Percentiles rank a stretch among this genome's conserved stretches.
These are phyloP conservation scores for Polysphondylium violaceum DNA, from an alignment of 78 protist species.

Conservation along the genomic window DNA sequence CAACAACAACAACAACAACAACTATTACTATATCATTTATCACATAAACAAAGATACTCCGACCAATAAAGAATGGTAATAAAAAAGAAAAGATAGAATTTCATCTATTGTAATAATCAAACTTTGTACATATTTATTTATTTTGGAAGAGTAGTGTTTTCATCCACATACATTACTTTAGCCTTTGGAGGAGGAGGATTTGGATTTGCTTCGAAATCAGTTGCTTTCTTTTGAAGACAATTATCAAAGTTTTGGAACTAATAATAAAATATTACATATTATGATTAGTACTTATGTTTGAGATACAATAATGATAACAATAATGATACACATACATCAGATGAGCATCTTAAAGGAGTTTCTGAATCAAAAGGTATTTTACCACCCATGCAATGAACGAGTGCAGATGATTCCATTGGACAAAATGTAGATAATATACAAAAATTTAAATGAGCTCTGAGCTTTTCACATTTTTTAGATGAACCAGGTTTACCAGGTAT, in stretches of 20 bases:
- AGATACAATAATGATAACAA: not conserved
- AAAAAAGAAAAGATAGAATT: too few species aligned
- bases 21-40: too few species aligned
- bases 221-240: conserved; percentile 37
- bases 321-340: not conserved
- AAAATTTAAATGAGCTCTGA: conserved; percentile 39
- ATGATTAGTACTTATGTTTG: too few species aligned
- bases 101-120: too few species aligned
- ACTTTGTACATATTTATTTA: too few species aligned
- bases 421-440: conserved; percentile 52
- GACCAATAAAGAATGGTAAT: too few species aligned
- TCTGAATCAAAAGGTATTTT: not conserved
- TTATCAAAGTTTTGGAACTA: conserved; percentile 48
- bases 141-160: not conserved
- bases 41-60: too few species aligned
- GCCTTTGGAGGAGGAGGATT: not conserved
- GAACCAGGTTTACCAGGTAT: not conserved
- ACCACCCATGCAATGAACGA: conserved; percentile 38
- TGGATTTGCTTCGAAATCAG: conserved; percentile 2
- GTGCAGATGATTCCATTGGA: conserved; percentile 10
- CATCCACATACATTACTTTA: conserved; percentile 2
- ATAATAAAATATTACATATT: not conserved
- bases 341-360: conserved; percentile 2
- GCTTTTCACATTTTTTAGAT: conserved; percentile 4
- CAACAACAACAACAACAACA: too few species aligned